A percentile compares a stretch with the other conserved stretches of the same genome.
Conservation (phyloP, 2,329 filamentous ascomycete species). For the Graphiopsis chlorocephala region DNA sequence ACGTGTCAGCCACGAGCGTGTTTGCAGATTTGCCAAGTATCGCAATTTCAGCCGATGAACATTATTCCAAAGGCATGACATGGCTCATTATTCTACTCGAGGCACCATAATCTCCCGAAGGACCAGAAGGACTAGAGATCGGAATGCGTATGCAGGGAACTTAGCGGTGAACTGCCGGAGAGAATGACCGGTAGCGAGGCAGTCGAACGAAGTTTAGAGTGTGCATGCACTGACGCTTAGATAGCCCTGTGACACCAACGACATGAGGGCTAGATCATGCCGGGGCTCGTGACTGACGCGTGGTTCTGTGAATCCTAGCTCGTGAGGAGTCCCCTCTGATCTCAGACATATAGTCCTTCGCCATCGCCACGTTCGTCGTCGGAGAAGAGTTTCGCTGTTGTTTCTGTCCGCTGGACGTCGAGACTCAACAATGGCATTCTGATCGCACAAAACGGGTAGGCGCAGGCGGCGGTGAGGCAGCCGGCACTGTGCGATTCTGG, state of each 20-base stretch:
- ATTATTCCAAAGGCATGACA: background rate
- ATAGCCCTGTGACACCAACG: constrained; percentile 13
- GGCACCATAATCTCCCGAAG: constrained; percentile 5
- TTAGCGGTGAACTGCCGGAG: constrained; percentile 16
- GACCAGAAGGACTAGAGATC: constrained; percentile 11
- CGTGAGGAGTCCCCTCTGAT: background rate
- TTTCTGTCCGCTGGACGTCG: background rate
- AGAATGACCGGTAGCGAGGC: constrained; percentile 11
- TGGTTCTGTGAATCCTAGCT: constrained; percentile 8
- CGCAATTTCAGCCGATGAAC: background rate
- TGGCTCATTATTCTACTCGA: background rate
- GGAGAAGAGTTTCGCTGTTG: background rate
- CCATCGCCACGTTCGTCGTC: background rate
- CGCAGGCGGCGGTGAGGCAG: constrained; percentile 3
- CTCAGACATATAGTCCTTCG: background rate
- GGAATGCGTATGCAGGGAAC: constrained; percentile 15
- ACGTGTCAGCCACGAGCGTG: constrained; percentile 3
- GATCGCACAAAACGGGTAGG: constrained; percentile 1
- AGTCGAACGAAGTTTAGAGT: constrained; percentile 12
- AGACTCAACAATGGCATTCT: constrained; percentile 10
- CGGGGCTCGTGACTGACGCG: constrained; percentile 13
- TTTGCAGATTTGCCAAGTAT: background rate
- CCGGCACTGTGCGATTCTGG: constrained; percentile 3
- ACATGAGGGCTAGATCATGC: constrained; percentile 12
- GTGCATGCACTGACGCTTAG: constrained; percentile 13